Conservation (phyloP, 1,284 basidiomycete genomes). For the Schizopora paradoxa region DNA sequence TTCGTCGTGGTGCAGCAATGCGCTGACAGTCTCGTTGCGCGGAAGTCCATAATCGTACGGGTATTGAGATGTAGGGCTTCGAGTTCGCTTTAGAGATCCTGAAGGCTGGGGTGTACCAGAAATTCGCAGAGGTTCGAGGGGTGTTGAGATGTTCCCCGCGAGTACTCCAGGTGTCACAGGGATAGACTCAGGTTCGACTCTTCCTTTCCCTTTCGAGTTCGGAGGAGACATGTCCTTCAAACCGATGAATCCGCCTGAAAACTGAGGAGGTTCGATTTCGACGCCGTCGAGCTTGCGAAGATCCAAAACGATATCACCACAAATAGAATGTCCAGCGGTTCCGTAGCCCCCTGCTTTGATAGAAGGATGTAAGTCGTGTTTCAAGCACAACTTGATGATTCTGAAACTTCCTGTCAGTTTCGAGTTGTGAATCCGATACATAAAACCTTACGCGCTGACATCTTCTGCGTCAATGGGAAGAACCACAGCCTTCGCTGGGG, state of each 20-base stretch:
- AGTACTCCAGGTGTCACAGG: background rate
- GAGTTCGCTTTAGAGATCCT: conserved; percentile 7
- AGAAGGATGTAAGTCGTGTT: conserved; percentile 68
- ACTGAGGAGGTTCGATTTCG: conserved; percentile 56
- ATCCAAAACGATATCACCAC: conserved; percentile 81
- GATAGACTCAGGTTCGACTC: conserved; percentile 33
- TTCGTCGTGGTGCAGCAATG: conserved; percentile 5
- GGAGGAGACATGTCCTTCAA: conserved; percentile 46
- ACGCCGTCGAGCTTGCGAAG: conserved; percentile 61
- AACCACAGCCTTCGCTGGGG: conserved; percentile 10
- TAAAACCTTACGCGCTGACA: conserved; percentile 13
- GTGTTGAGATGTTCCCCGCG: no score
- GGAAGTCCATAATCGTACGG: no score
- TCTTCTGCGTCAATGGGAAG: conserved; percentile 10
- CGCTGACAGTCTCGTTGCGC: no score
- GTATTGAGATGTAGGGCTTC: no score
- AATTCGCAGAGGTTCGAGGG: background rate
- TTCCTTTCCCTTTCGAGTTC: conserved; percentile 46
- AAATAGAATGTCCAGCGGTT: conserved; percentile 82
- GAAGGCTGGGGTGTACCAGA: background rate
- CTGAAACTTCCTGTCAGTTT: no score
- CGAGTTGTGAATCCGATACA: background rate
- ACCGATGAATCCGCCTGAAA: conserved; percentile 49
- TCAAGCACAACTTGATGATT: conserved; percentile 62
- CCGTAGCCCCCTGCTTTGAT: conserved; percentile 86